Evolutionary conservation across 164 flowering plant genomes (phyloP).

Genomic region (Platanus orientalis): DNA sequence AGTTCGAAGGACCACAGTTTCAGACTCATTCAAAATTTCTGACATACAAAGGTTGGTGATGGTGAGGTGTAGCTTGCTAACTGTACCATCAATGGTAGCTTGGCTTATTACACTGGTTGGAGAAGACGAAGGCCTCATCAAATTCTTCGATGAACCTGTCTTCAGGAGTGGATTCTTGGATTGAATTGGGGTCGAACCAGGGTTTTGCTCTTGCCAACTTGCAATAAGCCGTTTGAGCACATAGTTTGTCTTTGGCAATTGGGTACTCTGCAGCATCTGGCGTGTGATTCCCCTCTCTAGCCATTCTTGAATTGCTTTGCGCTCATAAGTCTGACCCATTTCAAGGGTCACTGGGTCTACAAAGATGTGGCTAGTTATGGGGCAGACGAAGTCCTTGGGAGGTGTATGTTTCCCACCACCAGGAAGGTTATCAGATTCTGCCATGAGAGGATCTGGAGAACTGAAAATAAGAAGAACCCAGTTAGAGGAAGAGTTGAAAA

Average conservation of each 20-base stretch:
- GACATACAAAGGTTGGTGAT: constrained; percentile 59
- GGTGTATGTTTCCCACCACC: constrained; percentile 46
- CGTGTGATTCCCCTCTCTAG: constrained; percentile 75
- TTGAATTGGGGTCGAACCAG: constrained; percentile 21
- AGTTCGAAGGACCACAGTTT: constrained; percentile 54
- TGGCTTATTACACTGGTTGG: constrained; percentile 65
- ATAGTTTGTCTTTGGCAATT: constrained; percentile 74
- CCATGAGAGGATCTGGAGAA: constrained; percentile 38
- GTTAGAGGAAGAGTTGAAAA: constrained; percentile 7
- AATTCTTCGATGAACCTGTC: constrained; percentile 10
- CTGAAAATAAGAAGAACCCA: constrained; percentile 26
- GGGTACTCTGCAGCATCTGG: constrained; percentile 56
- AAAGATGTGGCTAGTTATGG: constrained; percentile 66
- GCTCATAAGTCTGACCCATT: constrained; percentile 87
- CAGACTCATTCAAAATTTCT: constrained; percentile 52
- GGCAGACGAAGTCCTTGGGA: constrained; percentile 84
- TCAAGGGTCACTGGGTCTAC: constrained; percentile 84
- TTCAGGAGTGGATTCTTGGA: constrained; percentile 17
- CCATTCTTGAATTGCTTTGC: constrained; percentile 81
- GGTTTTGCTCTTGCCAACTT: constrained; percentile 62
- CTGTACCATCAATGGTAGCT: constrained; percentile 42
- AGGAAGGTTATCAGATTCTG: constrained; percentile 31
- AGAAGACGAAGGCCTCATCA: constrained; percentile 38
- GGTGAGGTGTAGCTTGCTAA: constrained; percentile 42
- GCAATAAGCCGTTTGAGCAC: constrained; percentile 79